Percentiles rank a stretch among this genome's conserved stretches.
Conservation (phyloP, 176 grass and related monocot genomes). For the Cenchrus americanus region DNA sequence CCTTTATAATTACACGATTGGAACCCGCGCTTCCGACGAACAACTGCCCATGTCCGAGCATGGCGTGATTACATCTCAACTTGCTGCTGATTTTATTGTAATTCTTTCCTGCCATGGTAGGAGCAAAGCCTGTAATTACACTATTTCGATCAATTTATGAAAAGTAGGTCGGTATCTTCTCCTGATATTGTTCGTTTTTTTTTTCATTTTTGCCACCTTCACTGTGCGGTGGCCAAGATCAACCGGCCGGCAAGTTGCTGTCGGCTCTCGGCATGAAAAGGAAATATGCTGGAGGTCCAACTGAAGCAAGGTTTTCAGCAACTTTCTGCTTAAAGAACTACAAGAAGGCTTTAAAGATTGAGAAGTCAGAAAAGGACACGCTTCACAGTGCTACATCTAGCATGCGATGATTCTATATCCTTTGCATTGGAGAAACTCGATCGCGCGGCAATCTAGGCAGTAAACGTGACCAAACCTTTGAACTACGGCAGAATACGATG, state of each 20-base stretch:
- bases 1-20: no score
- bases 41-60: no score
- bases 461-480: constrained; percentile 3
- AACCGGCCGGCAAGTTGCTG: neutral
- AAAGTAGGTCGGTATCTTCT: no score
- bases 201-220: neutral
- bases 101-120: no score
- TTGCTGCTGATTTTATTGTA: no score
- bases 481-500: neutral
- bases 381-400: constrained; percentile 6
- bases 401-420: neutral
- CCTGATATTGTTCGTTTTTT: no score
- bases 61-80: no score
- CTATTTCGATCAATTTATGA: no score
- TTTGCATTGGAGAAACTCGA: neutral
- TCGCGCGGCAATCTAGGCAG: constrained; percentile 16
- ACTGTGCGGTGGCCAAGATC: neutral
- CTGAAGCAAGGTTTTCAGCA: neutral
- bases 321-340: constrained; percentile 14
- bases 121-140: no score
- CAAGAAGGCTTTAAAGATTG: neutral
- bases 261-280: neutral
- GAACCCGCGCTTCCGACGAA: no score
- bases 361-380: constrained; percentile 36
- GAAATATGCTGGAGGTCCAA: neutral